Evolutionary conservation across 805 yeast species (phyloP), one percentile per base, ranked within the genome.

Genomic region (Wickerhamomyces rabaulensis): DNA sequence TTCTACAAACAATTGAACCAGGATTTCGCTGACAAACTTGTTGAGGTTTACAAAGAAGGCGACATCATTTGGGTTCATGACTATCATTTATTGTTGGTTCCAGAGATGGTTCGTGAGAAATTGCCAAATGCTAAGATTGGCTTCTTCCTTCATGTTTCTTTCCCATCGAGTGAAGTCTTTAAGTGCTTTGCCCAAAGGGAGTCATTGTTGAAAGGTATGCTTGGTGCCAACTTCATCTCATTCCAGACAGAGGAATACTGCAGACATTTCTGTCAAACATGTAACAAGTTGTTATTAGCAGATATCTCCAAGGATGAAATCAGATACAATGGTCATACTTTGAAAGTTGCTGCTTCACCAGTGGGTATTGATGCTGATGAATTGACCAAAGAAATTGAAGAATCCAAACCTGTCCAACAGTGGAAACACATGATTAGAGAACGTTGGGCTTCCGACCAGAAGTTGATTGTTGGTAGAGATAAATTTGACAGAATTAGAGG

Each of bases 101-200:
- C 98, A 0, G 75, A 74, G 45, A 83, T 92, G 92, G 76, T 92
- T 4, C 76, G 97, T 50, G 73, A 80, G 48, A 67, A 74, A 52
- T 63, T 90, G 20, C 97, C 97, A 5, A 64, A 79, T 47, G 97
- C 96, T 2, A 80, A 84, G 52, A 90, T 94, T 55, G 97, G 97
- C 0, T 86, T 91, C 56, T 94, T 90, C 65, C 70, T 94, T 47
- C 99, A 94, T 60, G 87, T 92, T 13, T 86, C 98, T 1, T 92
- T 92, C 70, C 99, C 99, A 9, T 87, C 96, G 4, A 82, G 92
- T 47, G 99, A 92, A 64, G 96, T 92, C 3, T 94, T 91, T 67
- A 75, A 98, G 53, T 91, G 97, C 58, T 76, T 92, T 51, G 96
- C 98, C 1, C 94, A 89, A 57, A 76, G 99, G 57, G 81, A 79